Evolutionary conservation across 1,284 basidiomycete genomes (phyloP), one percentile per base, ranked within the genome.

Genomic region (Amylostereum areolatum): DNA sequence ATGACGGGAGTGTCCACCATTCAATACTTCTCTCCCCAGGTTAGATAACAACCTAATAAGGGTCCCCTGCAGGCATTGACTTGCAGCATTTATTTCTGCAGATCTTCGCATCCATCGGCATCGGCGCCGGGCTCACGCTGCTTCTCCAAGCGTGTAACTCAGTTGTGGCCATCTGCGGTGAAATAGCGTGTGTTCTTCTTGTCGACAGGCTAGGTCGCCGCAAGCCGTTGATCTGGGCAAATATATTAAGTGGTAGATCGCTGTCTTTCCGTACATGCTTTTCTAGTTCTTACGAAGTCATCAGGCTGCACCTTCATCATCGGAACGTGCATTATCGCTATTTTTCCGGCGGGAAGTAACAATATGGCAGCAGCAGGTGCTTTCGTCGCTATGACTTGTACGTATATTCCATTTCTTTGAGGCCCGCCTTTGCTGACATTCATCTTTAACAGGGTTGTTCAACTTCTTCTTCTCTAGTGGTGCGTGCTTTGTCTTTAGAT

Each of bases 91-190:
- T 47, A 27, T 4, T 27, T 36, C 9, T 9, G 33, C 60, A 55
- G 33, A 60, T 60, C 52, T 83, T 69, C 69, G 74, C 61, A 61
- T 75, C 73, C 40, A 73, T 66, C 51, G 71, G 72, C 43, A 74
- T 81, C 43, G 57, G 60, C 51, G 62, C 62, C 2, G 58, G 58
- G 9, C 59, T 59, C 7, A 62, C 62, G 33, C 72, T 84, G 24
- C 67, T 81, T 28, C 76, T 84, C 61, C 80, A 83, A 62, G 75
- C 73, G 5, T 77, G 82, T 61, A 82, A 81, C 66, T 77, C 73
- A 43, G 67, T 83, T 50, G 75, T 81, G 50, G 80, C 78, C 3
- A 67, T 84, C 33, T 68, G 80, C 44, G 81, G 78, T 5, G 75
- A 83, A 55, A 72, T 67, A 2, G 68, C 73, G 40, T 82, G 80